Evolutionary conservation across 2,329 filamentous ascomycete genomes (phyloP), one percentile per base, ranked within the genome.

Genomic region (Peltaster fructicola): DNA sequence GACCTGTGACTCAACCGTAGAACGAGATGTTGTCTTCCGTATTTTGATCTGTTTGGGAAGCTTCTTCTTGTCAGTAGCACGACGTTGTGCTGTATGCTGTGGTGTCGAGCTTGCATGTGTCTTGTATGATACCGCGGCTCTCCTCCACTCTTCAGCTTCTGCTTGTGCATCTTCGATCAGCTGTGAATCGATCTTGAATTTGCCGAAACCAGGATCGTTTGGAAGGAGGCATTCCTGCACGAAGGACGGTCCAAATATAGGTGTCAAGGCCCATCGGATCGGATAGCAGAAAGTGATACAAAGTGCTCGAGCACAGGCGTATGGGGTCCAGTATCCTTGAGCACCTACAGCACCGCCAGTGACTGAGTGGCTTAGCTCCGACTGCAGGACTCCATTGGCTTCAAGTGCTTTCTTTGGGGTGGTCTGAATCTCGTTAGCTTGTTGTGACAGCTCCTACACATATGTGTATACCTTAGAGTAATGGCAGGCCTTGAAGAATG

Each of bases 271-370:
- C 30, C 73, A 73, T 8, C 85, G 73, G 33, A 98, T 90, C 17
- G 66, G 57, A 47, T 73, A 71, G 54, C 85, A 95, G 48, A 95
- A 95, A 1, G 79, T 93, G 4, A 79, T 68, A 41, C 84, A 90
- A 25, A 98, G 59, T 7, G 81, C 82, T 51, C 68, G 76, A 22
- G 88, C 88, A 37, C 82, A 90, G 18, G 68, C 57, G 41, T 73
- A 95, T 2, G 85, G 85, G 67, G 95, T 81, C 88, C 88, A 98
- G 52, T 95, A 98, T 16, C 88, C 84, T 70, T 98, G 88, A 25
- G 84, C 85, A 32, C 70, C 70, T 29, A 95, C 72, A 15, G 82
- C 73, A 5, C 88, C 88, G 14, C 88, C 88, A 1, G 88, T 98
- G 47, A 95, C 91, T 50, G 81, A 92, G 48, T 91, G 77, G 14